Evolutionary conservation across 163 green algal genomes (phyloP), one percentile per base, ranked within the genome.

Genomic region (Scenedesmus sp.): DNA sequence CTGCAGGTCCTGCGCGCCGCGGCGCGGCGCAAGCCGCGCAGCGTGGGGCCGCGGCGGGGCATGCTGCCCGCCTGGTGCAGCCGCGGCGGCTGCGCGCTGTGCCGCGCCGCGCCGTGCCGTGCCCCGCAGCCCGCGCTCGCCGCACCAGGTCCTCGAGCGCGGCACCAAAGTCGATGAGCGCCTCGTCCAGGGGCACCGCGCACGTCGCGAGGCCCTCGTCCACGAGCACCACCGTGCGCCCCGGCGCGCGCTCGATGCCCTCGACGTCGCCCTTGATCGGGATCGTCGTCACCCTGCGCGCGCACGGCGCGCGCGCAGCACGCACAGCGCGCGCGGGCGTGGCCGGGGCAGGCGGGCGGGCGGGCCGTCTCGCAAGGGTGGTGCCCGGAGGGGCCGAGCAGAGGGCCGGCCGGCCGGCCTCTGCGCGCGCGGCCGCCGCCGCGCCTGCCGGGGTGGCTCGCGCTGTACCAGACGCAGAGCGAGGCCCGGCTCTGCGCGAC

Each of bases 401-500:
- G n/a, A n/a, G n/a, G n/a, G n/a, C n/a, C n/a, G n/a, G n/a, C n/a
- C n/a, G n/a, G n/a, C n/a, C n/a, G n/a, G n/a, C n/a, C n/a, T n/a
- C 2, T 53, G 20, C 56, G 42, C 3, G 53, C 33, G 53, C 18
- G 31, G 53, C 53, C 14, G 7, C 13, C 22, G 20, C 29, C 60
- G 0, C 33, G 74, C 73, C 73, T 84, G 77, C 94, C 87, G 7
- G 92, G 87, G 20, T 81, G 87, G 75, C 89, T 87, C 57, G 95
- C 85, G 63, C 62, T 89, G 84, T 97, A 97, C 92, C 92, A 97
- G 42, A 97, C 91, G 74, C 91, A 95, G 60, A 97, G 75, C 76
- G 90, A 93, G 70, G 77, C 73, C 28, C 88, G 80, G 75, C 65
- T 89, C 79, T 97, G 92, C 18, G 90, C 92, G n/a, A 96, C 91